These are phyloP conservation scores for Mycena epipterygia DNA, from an alignment of 768 basidiomycete species.

Conservation along the genomic window DNA sequence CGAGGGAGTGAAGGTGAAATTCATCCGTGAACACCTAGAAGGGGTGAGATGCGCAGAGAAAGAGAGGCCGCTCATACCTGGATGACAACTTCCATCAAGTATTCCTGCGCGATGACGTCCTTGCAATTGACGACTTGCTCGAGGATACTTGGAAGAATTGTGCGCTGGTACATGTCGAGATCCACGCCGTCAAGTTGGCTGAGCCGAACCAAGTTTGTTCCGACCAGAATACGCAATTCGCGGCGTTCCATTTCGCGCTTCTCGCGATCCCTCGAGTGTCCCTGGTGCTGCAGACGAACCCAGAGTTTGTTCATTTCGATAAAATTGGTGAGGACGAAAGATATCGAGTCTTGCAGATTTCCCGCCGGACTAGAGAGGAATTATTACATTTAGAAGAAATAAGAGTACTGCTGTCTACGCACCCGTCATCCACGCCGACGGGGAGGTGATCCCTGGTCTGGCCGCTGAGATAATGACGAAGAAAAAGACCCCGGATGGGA, in stretches of 20 bases:
- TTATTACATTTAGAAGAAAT: constrained; percentile 9
- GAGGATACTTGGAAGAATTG: constrained; percentile 91
- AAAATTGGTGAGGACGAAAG: constrained; percentile 97
- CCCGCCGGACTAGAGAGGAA: constrained; percentile 76
- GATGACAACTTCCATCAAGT: constrained; percentile 99
- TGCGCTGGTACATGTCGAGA: constrained; percentile 88
- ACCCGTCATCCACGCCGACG: constrained; percentile 88
- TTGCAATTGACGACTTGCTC: constrained; percentile 99
- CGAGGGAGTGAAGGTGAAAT: constrained; percentile 96
- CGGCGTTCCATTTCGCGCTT: constrained; percentile 97
- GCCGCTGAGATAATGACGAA: constrained; percentile 96
- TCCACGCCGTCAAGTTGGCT: constrained; percentile 98
- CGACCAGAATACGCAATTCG: constrained; percentile 95
- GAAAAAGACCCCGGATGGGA: constrained; percentile 95
- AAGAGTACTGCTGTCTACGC: constrained; percentile 34
- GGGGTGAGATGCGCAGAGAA: not conserved
- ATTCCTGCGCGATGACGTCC: constrained; percentile 98
- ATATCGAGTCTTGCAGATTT: constrained; percentile 94
- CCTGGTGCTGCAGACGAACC: constrained; percentile 98
- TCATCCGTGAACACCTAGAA: constrained; percentile 96
- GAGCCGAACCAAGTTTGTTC: constrained; percentile 96
- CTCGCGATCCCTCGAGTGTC: constrained; percentile 96
- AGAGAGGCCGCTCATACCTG: constrained; percentile 67
- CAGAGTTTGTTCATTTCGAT: constrained; percentile 99
- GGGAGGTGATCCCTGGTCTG: constrained; percentile 98